Base-by-base conservation (phyloP, 2,329 filamentous ascomycete genomes). In the Penicillium nordicum region DNA sequence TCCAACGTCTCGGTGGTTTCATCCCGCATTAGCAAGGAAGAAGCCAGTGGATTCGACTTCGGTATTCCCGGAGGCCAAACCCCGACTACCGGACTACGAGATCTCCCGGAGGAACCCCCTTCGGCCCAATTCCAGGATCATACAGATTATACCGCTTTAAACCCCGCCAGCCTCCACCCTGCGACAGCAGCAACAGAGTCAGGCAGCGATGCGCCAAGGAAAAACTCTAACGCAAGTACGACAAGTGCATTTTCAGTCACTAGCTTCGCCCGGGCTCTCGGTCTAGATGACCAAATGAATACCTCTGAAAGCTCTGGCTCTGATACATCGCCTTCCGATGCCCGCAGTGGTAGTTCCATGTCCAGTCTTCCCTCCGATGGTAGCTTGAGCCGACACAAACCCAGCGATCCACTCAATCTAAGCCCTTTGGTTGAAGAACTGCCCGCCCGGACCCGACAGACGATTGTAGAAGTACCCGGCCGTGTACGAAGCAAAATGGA, bases 271-370 rank as follows among this genome's bases (percentile, higher is more conserved):
- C 71, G 71, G 11, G 71, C 69, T 3, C 59, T 76, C 11, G 74
- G 73, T 27, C 60, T 76, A 0, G 80, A 82, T 34, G 88, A 88
- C 63, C 82, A 84, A 0, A 87, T 88, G 63, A 86, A 89, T 64
- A 80, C 82, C 4, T 76, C 84, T 0, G 84, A 85, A 1, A 81
- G 83, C 57, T 90, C 87, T 27, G 86, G 85, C 0, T 90, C 82
- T 18, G 80, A 81, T 43, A 89, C 87, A 2, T 81, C 79, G 0
- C 82, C 79, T 38, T 88, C 84, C 53, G 79, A 81, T n/a, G 75
- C 74, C 1, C 84, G 84, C 64, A 82, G 82, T 57, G 75, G 81
- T 1, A 89, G 86, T 65, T 87, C 86, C 8, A 79, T 80, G 58
- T 86, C 84, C 3, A 86, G 82, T 60, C 80, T 83, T 4, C 79